Base-by-base conservation (phyloP, 768 basidiomycete species). In the Kwoniella pini region DNA sequence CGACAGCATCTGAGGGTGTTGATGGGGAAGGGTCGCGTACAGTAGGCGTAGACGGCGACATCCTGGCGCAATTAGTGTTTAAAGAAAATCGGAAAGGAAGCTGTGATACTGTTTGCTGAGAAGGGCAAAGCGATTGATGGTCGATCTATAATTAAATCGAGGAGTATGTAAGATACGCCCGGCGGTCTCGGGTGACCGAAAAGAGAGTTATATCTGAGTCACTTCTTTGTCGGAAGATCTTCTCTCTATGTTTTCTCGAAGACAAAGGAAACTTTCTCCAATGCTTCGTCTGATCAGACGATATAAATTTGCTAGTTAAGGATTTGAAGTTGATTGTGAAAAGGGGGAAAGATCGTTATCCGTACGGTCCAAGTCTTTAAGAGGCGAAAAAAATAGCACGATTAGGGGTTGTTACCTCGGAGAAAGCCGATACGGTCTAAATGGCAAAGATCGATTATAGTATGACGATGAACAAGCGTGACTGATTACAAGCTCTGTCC, bases 301-400 rank as follows among this genome's bases (percentile, higher is more conserved):
- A 15, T 36, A 36, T 7, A 15, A 36, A 36, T 7, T 36, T 15
- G 33, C 15, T 36, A n/a, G n/a, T 36, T 36, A 15, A 7, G 15
- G 33, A 36, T 7, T 36, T 7, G 33, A 36, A 22, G 11, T 11
- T 11, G 21, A 44, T 44, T 22, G 45, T 22, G 45, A 46, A 26
- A 24, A 3, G 48, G 30, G 17, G 30, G 31, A n/a, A 28, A 4
- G 21, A 24, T 15, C 13, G 48, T 15, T 50, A 31, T 22, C 31
- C 48, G 48, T 50, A 33, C 31, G 48, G 48, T 27, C 27, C 44
- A 19, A 10, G 26, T 46, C 31, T 12, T 50, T 24, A 21, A 33
- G 48, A 50, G 48, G 48, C 48, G 27, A 50, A 50, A 50, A n/a
- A 50, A 50, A 21, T 50, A 1, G n/a, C 11, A n/a, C 30, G 5